Percentiles rank a stretch among this genome's conserved stretches.
phyloP scores from a whole-genome alignment of 306 rosid genomes.

The Bauhinia variegata region DNA sequence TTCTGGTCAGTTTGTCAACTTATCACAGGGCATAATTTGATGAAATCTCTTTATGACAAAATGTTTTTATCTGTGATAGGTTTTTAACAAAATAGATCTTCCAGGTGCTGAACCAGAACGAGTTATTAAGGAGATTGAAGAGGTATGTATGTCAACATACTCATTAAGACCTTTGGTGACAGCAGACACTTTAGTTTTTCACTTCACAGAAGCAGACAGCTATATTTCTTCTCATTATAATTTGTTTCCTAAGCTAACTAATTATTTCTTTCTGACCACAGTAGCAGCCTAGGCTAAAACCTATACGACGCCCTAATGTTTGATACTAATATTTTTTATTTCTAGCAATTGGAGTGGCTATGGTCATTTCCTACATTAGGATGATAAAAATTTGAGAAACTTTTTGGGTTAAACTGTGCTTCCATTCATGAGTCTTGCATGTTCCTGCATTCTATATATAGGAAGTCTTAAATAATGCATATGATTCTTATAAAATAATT shows the following conservation, averaged over 20 bases:
- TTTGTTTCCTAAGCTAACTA: constrained; percentile 14
- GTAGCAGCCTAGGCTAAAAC: neutral
- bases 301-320: constrained; percentile 17
- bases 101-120: constrained; percentile 95
- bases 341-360: constrained; percentile 23
- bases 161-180: constrained; percentile 20
- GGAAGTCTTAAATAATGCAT: constrained; percentile 13
- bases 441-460: constrained; percentile 24
- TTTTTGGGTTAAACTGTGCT: constrained; percentile 6
- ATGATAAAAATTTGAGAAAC: constrained; percentile 17
- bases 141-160: constrained; percentile 53
- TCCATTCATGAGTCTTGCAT: constrained; percentile 23
- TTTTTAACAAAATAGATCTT: constrained; percentile 92
- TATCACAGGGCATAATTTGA: constrained; percentile 8
- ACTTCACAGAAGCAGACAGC: constrained; percentile 19
- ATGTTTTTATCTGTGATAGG: constrained; percentile 53
- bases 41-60: constrained; percentile 19
- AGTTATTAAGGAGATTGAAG: constrained; percentile 86
- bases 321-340: constrained; percentile 14
- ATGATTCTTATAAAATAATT: constrained; percentile 17
- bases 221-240: constrained; percentile 24
- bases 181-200: constrained; percentile 29
- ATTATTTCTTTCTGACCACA: constrained; percentile 13
- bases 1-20: neutral
- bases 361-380: constrained; percentile 2